phyloP scores from a whole-genome alignment of 805 yeast species.

The Geotrichum ghanense region DNA sequence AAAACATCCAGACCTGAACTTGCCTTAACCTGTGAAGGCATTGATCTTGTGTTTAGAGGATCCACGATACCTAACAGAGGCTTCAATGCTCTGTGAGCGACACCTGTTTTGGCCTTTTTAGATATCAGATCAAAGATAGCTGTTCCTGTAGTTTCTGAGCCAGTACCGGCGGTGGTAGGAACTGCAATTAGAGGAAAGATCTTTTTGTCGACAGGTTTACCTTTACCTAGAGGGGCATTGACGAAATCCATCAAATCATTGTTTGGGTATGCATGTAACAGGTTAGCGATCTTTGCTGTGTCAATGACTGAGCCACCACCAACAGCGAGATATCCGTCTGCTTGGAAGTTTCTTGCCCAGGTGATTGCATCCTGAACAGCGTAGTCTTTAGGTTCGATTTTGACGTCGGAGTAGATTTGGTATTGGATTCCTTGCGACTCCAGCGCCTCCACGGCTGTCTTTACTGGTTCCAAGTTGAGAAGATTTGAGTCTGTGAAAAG shows the following conservation, averaged over 20 bases:
- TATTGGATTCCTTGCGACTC: constrained; percentile 26
- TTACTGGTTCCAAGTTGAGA: constrained; percentile 21
- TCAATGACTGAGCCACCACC: constrained; percentile 40
- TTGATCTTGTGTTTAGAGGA: constrained; percentile 30
- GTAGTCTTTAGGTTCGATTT: constrained; percentile 29
- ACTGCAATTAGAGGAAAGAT: constrained; percentile 32
- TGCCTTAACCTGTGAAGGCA: constrained; percentile 33
- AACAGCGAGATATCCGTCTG: constrained; percentile 33
- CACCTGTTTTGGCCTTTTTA: constrained; percentile 32
- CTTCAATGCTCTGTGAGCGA: constrained; percentile 32
- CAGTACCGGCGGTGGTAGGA: constrained; percentile 38
- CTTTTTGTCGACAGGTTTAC: constrained; percentile 24
- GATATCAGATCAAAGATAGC: constrained; percentile 32
- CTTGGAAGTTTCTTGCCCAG: constrained; percentile 26
- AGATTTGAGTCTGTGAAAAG: constrained; percentile 27
- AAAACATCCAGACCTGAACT: constrained; percentile 34
- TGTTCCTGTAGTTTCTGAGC: constrained; percentile 36
- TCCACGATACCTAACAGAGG: constrained; percentile 35
- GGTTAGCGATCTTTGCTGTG: constrained; percentile 33
- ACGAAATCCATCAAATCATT: constrained; percentile 33
- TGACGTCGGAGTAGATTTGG: constrained; percentile 26
- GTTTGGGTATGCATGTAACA: constrained; percentile 31
- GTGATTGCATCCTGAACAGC: constrained; percentile 26
- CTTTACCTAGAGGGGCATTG: constrained; percentile 31
- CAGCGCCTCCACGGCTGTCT: constrained; percentile 23